Base-by-base conservation (phyloP, 2,329 filamentous ascomycete species). In the Aureobasidium vineae region DNA sequence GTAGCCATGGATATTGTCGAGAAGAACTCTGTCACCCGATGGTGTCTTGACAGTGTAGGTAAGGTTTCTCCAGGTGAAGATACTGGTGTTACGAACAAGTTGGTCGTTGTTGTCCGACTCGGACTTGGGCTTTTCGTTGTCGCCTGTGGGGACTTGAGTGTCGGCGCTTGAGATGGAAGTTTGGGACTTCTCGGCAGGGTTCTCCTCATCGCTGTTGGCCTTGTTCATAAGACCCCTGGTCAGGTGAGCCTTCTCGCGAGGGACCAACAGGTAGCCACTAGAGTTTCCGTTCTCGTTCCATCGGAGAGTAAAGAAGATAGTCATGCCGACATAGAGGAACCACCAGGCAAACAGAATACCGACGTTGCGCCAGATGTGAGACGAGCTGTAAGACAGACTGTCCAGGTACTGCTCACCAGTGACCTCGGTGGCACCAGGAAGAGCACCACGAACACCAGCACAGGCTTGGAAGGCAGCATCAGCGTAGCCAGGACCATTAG, bases 51-150 rank as follows among this genome's bases (percentile, higher is more conserved):
- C 89, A 0, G 85, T 89, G 75, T 97, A 97, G 73, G 88, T 91
- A 68, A 97, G 86, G 70, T 90, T 83, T 75, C 94, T 90, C 90
- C 92, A 97, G 0, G 92, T 96, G 68, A 96, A 79, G 45, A 80
- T 75, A 56, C 67, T 59, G 19, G 69, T 70, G 63, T 70, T 70
- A 23, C 67, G 69, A 31, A 70, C 63, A 19, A 70, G 69, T 23
- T 69, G 68, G 36, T 67, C 45, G 23, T 69, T 60, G 28, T 60
- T 45, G 5, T 65, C 36, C 15, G 53, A 59, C 54, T 65, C 41
- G 11, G 65, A 45, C 28, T 57, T 33, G 28, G 63, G 6, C n/a
- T 59, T 54, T 3, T 64, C 43, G 5, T 66, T 49, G 1, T 57
- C 28, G 6, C 47, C 60, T 5, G 59, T 16, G 21, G 26, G 61